These are phyloP conservation scores for Stagonosporopsis vannaccii DNA, from an alignment of 2,329 filamentous ascomycete species.

Conservation along the genomic window DNA sequence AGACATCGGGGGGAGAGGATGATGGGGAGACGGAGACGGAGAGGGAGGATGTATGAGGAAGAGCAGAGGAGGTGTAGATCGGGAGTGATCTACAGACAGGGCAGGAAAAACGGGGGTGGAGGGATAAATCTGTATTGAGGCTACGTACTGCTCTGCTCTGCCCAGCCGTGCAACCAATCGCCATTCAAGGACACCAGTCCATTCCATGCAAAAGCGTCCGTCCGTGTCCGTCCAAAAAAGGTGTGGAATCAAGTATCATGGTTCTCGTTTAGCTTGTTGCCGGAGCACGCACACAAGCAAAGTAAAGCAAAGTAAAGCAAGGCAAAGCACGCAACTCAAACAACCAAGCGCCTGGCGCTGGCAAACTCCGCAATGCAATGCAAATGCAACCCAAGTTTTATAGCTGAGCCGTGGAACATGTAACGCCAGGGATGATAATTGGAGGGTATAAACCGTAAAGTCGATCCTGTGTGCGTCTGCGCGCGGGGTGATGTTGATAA, in stretches of 20 bases:
- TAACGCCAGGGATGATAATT: slow-evolving; percentile 6
- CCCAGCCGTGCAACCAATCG: too few relatives aligned
- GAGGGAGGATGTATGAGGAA: too few relatives aligned
- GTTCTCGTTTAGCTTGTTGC: not conserved
- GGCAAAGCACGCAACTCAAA: not conserved
- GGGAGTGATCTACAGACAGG: too few relatives aligned
- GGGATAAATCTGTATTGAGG: too few relatives aligned
- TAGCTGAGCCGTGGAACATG: slow-evolving; percentile 2
- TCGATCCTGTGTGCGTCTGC: not conserved
- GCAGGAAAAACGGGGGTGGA: too few relatives aligned
- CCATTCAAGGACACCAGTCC: not conserved
- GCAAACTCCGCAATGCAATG: slow-evolving; percentile 10
- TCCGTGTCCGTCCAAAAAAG: slow-evolving; percentile 1
- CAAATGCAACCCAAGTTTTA: slow-evolving; percentile 10
- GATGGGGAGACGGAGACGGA: too few relatives aligned
- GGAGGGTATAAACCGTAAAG: slow-evolving; percentile 5
- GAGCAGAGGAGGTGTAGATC: too few relatives aligned
- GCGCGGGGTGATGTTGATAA: slow-evolving; percentile 1
- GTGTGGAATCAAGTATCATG: not conserved
- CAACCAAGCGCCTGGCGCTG: not conserved
- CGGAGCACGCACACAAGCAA: not conserved
- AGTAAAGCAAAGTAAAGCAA: not conserved
- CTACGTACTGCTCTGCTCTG: too few relatives aligned
- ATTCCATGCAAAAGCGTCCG: not conserved
- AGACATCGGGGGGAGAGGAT: too few relatives aligned